These are phyloP conservation scores for Pythium dissotocum DNA, from an alignment of 352 stramenopile genomes.

Conservation along the genomic window DNA sequence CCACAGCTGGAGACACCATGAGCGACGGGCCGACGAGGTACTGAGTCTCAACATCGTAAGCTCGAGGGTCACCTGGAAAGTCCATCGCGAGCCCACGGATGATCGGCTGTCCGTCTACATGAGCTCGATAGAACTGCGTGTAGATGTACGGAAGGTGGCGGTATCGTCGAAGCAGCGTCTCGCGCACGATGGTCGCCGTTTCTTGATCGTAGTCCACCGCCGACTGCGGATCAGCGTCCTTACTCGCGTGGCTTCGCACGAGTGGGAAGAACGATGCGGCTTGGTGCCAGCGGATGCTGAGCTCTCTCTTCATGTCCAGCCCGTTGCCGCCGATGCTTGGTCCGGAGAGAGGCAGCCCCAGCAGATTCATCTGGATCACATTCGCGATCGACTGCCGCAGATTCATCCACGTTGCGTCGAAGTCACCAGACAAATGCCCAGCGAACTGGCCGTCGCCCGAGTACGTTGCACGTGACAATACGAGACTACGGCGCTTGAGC, in stretches of 20 bases:
- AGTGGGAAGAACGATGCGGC: slow-evolving; percentile 76
- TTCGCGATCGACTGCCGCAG: slow-evolving; percentile 70
- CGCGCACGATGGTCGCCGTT: slow-evolving; percentile 61
- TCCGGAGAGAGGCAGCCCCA: slow-evolving; percentile 70
- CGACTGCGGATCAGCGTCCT: slow-evolving; percentile 39
- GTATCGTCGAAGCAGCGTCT: slow-evolving; percentile 65
- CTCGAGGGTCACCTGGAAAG: slow-evolving; percentile 52
- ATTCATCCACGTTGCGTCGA: slow-evolving; percentile 76
- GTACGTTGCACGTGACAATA: slow-evolving; percentile 74
- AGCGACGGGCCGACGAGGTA: slow-evolving; percentile 72
- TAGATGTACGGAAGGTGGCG: slow-evolving; percentile 85
- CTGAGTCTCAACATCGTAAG: slow-evolving; percentile 53
- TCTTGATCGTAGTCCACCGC: slow-evolving; percentile 71
- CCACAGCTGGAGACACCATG: slow-evolving; percentile 79
- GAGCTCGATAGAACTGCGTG: slow-evolving; percentile 70
- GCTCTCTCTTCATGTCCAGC: slow-evolving; percentile 48
- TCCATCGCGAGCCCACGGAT: slow-evolving; percentile 62
- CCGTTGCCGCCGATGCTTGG: slow-evolving; percentile 65
- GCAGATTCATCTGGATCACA: slow-evolving; percentile 76
- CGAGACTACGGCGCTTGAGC: slow-evolving; percentile 56
- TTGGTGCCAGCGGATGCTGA: slow-evolving; percentile 87
- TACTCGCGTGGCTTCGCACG: slow-evolving; percentile 70
- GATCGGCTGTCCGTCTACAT: slow-evolving; percentile 45
- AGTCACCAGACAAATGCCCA: slow-evolving; percentile 62
- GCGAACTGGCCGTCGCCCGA: slow-evolving; percentile 58